Conservation (phyloP, 2,329 filamentous ascomycete genomes). For the Cercospora zeae-maydis region DNA sequence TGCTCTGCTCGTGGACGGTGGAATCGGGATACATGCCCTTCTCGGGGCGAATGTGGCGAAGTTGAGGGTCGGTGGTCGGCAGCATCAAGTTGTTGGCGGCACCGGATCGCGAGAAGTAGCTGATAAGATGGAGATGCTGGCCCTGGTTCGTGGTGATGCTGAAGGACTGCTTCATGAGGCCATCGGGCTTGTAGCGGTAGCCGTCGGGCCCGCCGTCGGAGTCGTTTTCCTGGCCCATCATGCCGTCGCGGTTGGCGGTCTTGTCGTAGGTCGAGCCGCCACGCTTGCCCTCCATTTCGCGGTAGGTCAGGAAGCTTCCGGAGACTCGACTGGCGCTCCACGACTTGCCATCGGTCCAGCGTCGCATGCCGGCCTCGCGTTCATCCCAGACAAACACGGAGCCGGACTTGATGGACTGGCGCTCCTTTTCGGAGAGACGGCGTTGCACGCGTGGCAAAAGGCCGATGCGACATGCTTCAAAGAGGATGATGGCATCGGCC, state of each 20-base stretch:
- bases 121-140: conserved; percentile 95
- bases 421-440: conserved; percentile 90
- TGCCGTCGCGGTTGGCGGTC: conserved; percentile 66
- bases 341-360: conserved; percentile 98
- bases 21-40: conserved; percentile 98
- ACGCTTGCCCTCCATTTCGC: conserved; percentile 98
- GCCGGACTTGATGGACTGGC: conserved; percentile 90
- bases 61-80: conserved; percentile 72
- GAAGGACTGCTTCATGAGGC: conserved; percentile 99
- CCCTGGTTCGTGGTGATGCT: conserved; percentile 90
- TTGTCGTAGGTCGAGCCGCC: conserved; percentile 65
- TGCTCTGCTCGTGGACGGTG: conserved; percentile 79
- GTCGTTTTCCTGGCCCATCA: conserved; percentile 74
- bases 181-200: conserved; percentile 92
- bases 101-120: conserved; percentile 84
- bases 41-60: conserved; percentile 77
- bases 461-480: conserved; percentile 90
- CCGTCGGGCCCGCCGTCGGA: conserved; percentile 76
- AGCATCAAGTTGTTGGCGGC: conserved; percentile 70
- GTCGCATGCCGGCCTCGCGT: conserved; percentile 92
- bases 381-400: conserved; percentile 99
- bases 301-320: conserved; percentile 93
- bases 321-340: conserved; percentile 98
- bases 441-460: conserved; percentile 88
- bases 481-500: conserved; percentile 94